Percentiles rank a stretch among this genome's conserved stretches.
phyloP scores from a whole-genome alignment of 1,284 basidiomycete species.

The Ceratobasidium sp. region DNA sequence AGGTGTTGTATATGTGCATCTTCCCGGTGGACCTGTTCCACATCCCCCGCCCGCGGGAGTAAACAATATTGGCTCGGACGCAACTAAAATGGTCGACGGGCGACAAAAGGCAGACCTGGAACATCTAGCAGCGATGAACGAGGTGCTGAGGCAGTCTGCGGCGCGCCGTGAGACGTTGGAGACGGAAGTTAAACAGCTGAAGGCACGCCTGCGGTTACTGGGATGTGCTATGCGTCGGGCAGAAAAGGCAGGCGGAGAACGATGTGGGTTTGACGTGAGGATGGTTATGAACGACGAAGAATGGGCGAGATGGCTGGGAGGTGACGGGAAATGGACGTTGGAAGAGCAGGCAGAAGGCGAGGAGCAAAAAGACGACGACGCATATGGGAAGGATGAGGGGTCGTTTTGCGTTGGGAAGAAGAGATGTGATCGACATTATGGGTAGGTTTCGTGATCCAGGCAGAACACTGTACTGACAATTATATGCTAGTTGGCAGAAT shows the following conservation, averaged over 20 bases:
- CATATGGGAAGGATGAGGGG: constrained; percentile 61
- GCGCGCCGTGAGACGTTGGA: constrained; percentile 11
- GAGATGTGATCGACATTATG: constrained; percentile 81
- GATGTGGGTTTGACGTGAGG: constrained; percentile 88
- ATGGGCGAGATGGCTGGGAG: constrained; percentile 66
- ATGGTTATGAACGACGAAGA: constrained; percentile 84
- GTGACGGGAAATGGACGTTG: constrained; percentile 66
- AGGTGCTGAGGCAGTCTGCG: constrained; percentile 23
- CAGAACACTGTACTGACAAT: constrained; percentile 31
- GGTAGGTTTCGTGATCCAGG: constrained; percentile 62
- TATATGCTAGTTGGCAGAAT: constrained; percentile 73
- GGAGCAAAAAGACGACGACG: constrained; percentile 51
- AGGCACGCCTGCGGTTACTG: constrained; percentile 59
- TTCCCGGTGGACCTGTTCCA: constrained; percentile 13
- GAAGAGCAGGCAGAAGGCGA: constrained; percentile 64
- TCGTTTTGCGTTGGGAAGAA: constrained; percentile 83
- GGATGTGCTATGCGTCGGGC: constrained; percentile 65
- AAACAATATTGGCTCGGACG: constrained; percentile 28
- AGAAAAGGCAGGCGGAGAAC: constrained; percentile 67
- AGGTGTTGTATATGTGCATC: constrained; percentile 38
- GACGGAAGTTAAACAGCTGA: constrained; percentile 29
- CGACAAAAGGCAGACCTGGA: constrained; percentile 38
- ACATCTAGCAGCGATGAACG: constrained; percentile 15
- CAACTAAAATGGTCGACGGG: constrained; percentile 25
- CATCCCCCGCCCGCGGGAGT: constrained; percentile 33